Evolutionary conservation across 139 green algal genomes (phyloP), one percentile per base, ranked within the genome.

Genomic region (Pseudopediastrum boryanum): DNA sequence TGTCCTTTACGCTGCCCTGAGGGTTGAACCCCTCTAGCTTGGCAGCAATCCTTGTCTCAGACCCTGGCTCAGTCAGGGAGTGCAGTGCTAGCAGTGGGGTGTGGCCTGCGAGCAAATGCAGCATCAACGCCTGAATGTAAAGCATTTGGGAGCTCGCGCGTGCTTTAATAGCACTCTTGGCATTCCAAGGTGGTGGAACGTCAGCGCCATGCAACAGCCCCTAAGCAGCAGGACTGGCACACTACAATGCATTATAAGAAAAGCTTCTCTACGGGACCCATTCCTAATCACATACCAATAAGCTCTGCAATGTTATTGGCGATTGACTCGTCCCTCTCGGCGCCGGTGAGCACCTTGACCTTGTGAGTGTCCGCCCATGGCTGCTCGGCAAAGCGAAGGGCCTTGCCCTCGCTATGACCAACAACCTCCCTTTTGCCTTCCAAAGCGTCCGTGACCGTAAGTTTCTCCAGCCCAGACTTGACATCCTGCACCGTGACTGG

Each of bases 1-100:
- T 77, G 66, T 94, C 91, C 75, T 95, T 95, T 27, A 95, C 89
- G 76, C 85, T 92, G 46, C 43, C 59, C 71, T 88, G 92, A 3
- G 93, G 93, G 81, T 97, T 85, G 93, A 98, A 95, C 21, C 87
- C 80, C 74, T 98, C 94, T 44, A 98, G 80, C 84, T 98, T 98
- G 43, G 83, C 89, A 0, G 90, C 92, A 25, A 98, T 88, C 38
- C 87, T 85, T 0, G 90, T 94, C 33, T 85, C 78, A 66, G 86
- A 94, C 8, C 77, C 44, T 56, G 46, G 46, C 44, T 90, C 78
- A n/a, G 85, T 90, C 25, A 96, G 85, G 59, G 88, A 92, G 77
- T 96, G 96, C 21, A 97, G 83, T 29, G 92, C 86, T 6, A 94
- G 86, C 89, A 97, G 93, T 2, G 93, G 93, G 0, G 93, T 97